Evolutionary conservation across 2,329 filamentous ascomycete species (phyloP), one percentile per base, ranked within the genome.

Genomic region (Tricladium varicosporioides): DNA sequence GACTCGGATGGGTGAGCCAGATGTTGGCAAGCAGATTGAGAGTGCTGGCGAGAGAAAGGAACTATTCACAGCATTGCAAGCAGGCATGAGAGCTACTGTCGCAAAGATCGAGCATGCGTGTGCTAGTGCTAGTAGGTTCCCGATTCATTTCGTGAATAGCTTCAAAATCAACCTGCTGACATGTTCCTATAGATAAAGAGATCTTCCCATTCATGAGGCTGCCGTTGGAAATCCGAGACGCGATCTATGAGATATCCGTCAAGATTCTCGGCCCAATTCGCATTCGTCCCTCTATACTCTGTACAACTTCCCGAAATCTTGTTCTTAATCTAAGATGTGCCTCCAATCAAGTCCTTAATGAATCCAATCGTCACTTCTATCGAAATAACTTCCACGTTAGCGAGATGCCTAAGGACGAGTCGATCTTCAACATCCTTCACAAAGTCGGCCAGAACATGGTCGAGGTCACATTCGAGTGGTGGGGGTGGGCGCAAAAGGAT

Each of bases 21-120:
- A 63, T 19, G 58, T 55, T 15, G 65, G 60, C 1, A 15, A 31
- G 5, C 42, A 56, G 9, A 48, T 67, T 19, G 48, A 55, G 45
- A 45, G 32, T 5, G 18, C 16, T 22, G 10, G 44, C 1, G 14
- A 42, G 8, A 27, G 51, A 22, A 15, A 31, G 18, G 11, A 36
- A n/a, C 15, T 54, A 10, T 40, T 54, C 18, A 27, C 22, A 27
- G 22, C 22, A 27, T 4, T 27, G 22, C 3, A 7, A 27, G 22
- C 22, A 27, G 7, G 22, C 22, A 27, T 27, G 22, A 27, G 22
- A 27, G 22, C 22, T 27, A 27, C 22, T 27, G 22, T 27, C 22
- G 22, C 22, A 27, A 27, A 27, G 22, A 27, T 27, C 22, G 22
- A 27, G 22, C 22, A 27, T 27, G 22, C 22, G 22, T 27, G 22